Evolutionary conservation across 768 basidiomycete genomes (phyloP).

Genomic region (Crepidotus variabilis): DNA sequence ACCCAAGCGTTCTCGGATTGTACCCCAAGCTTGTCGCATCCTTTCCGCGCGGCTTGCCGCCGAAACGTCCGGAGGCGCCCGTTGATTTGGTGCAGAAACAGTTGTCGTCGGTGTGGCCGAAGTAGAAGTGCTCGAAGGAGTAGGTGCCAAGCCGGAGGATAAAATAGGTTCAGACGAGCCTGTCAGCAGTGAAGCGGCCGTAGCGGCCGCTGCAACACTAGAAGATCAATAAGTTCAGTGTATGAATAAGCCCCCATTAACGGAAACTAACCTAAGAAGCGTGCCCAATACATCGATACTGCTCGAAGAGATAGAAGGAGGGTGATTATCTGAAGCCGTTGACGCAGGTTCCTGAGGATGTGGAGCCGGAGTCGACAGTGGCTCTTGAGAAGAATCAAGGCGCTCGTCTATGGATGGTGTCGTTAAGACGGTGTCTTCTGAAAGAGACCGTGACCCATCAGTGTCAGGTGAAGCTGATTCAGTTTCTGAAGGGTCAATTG

Average conservation of each 20-base stretch:
- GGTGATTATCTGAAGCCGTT: conserved; percentile 14
- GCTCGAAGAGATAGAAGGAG: conserved; percentile 53
- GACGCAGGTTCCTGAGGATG: background rate
- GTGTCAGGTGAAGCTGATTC: background rate
- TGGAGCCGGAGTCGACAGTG: background rate
- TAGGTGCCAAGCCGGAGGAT: conserved; percentile 47
- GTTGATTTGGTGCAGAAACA: conserved; percentile 2
- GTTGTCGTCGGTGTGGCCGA: too few species aligned
- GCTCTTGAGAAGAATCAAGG: conserved; percentile 2
- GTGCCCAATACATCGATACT: conserved; percentile 84
- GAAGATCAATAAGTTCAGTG: background rate
- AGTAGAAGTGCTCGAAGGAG: too few species aligned
- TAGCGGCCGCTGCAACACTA: conserved; percentile 90
- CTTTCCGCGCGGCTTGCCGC: conserved; percentile 37
- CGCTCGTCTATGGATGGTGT: conserved; percentile 7
- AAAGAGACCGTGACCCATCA: conserved; percentile 4
- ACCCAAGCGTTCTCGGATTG: conserved; percentile 64
- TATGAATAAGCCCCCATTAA: background rate
- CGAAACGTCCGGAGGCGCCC: conserved; percentile 19
- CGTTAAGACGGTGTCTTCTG: conserved; percentile 3
- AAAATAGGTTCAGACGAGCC: conserved; percentile 67
- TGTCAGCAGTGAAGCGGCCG: conserved; percentile 79
- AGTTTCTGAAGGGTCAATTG: background rate
- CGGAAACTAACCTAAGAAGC: conserved; percentile 60
- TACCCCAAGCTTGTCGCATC: conserved; percentile 65